A percentile compares a stretch with the other conserved stretches of the same genome.
Evolutionary conservation across 1,284 basidiomycete genomes (phyloP).

Genomic region (Fomes fomentarius): DNA sequence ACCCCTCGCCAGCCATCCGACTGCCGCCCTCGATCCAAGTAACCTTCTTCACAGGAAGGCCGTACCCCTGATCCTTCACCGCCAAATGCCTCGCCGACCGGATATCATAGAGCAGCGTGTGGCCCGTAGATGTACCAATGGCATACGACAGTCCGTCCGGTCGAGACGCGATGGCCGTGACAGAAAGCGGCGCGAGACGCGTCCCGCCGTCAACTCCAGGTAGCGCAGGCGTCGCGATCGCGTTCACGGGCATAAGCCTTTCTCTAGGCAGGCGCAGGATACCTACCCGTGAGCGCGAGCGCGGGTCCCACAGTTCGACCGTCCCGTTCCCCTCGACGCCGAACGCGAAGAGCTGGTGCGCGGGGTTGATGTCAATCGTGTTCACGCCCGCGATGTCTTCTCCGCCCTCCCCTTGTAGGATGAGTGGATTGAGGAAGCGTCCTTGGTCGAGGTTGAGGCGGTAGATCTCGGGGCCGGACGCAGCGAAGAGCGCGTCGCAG

Average conservation of each 20-base stretch:
- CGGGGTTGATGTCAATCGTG: slow-evolving; percentile 90
- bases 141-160: slow-evolving; percentile 93
- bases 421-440: slow-evolving; percentile 84
- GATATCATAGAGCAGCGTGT: slow-evolving; percentile 94
- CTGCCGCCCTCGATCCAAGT: slow-evolving; percentile 89
- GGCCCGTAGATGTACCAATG: slow-evolving; percentile 92
- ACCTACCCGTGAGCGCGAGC: slow-evolving; percentile 82
- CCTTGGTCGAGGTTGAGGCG: slow-evolving; percentile 97
- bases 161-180: slow-evolving; percentile 86
- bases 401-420: slow-evolving; percentile 55
- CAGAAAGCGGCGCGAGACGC: slow-evolving; percentile 48
- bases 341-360: slow-evolving; percentile 90
- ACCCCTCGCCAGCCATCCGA: slow-evolving; percentile 83
- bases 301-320: slow-evolving; percentile 96
- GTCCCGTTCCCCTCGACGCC: slow-evolving; percentile 85
- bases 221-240: slow-evolving; percentile 38
- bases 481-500: slow-evolving; percentile 68
- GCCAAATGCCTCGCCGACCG: slow-evolving; percentile 85
- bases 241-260: slow-evolving; percentile 53
- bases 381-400: slow-evolving; percentile 84
- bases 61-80: slow-evolving; percentile 97
- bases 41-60: slow-evolving; percentile 86
- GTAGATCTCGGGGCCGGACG: slow-evolving; percentile 82
- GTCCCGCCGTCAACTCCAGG: slow-evolving; percentile 49
- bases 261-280: slow-evolving; percentile 75